Percentiles rank a stretch among this genome's conserved stretches.
Evolutionary conservation across 2,329 filamentous ascomycete species (phyloP).

Genomic region (Aspergillus tanneri): DNA sequence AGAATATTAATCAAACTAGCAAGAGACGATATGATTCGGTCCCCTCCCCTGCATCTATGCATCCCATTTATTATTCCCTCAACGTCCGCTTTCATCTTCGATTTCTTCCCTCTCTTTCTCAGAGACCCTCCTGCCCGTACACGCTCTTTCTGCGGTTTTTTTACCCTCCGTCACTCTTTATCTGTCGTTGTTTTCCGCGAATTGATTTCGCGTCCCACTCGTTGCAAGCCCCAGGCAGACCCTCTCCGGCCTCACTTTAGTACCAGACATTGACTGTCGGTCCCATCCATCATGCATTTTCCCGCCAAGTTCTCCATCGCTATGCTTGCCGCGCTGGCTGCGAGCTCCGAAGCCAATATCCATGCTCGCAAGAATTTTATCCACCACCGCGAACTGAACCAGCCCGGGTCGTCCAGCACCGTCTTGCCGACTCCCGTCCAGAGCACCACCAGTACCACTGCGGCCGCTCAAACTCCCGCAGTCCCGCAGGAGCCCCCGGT

Average conservation of each 20-base stretch:
- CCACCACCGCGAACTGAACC: constrained; percentile 21
- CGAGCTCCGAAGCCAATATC: constrained; percentile 34
- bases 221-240: constrained; percentile 17
- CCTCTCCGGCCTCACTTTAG: background rate
- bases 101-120: constrained; percentile 16
- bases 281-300: constrained; percentile 34
- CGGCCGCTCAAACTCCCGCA: constrained; percentile 1
- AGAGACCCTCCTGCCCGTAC: constrained; percentile 14
- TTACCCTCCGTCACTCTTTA: constrained; percentile 18
- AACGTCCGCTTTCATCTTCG: constrained; percentile 14
- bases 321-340: constrained; percentile 37
- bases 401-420: constrained; percentile 18
- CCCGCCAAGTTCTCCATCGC: constrained; percentile 36
- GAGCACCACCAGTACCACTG: no score
- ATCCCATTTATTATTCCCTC: background rate
- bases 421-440: constrained; percentile 22
- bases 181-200: constrained; percentile 25
- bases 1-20: constrained; percentile 16
- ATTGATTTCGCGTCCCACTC: constrained; percentile 37
- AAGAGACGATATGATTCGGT: background rate
- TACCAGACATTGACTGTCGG: constrained; percentile 25
- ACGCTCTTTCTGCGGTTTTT: background rate
- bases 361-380: constrained; percentile 26
- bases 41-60: background rate
- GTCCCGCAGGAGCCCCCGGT: background rate